phyloP scores from a whole-genome alignment of 768 basidiomycete genomes.

The Boletus rubroflammeus region DNA sequence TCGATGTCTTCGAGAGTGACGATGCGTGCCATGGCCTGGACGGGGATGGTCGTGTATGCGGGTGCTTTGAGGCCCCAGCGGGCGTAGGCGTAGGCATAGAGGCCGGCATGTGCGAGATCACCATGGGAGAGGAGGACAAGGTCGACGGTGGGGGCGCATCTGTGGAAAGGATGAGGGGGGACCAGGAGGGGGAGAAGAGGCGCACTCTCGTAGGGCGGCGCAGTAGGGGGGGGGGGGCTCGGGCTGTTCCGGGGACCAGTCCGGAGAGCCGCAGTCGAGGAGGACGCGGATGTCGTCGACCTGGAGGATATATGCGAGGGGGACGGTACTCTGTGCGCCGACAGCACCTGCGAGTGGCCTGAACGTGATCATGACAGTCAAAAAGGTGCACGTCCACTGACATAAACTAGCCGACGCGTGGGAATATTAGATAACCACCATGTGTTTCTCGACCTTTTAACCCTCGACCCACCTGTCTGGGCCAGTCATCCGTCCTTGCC shows the following conservation, averaged over 20 bases:
- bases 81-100: constrained; percentile 91
- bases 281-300: constrained; percentile 92
- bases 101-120: constrained; percentile 80
- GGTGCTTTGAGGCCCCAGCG: constrained; percentile 87
- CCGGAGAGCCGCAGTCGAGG: constrained; percentile 91
- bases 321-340: constrained; percentile 55
- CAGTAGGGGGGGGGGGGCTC: constrained; percentile 49
- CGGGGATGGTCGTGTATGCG: constrained; percentile 91
- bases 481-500: constrained; percentile 26
- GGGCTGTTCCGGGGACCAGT: constrained; percentile 66
- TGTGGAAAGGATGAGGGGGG: constrained; percentile 29
- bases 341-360: constrained; percentile 87
- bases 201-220: constrained; percentile 62
- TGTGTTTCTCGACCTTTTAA: constrained; percentile 39
- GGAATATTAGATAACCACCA: constrained; percentile 33
- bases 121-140: constrained; percentile 94
- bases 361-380: constrained; percentile 81
- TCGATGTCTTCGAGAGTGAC: constrained; percentile 88
- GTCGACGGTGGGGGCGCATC: constrained; percentile 76
- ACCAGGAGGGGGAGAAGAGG: constrained; percentile 11
- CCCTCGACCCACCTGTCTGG: constrained; percentile 35
- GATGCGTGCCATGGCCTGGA: constrained; percentile 92
- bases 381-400: neutral
- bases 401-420: constrained; percentile 21
- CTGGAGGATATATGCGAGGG: constrained; percentile 83